Conservation (phyloP, 164 flowering plant species). For the Malania oleifera region DNA sequence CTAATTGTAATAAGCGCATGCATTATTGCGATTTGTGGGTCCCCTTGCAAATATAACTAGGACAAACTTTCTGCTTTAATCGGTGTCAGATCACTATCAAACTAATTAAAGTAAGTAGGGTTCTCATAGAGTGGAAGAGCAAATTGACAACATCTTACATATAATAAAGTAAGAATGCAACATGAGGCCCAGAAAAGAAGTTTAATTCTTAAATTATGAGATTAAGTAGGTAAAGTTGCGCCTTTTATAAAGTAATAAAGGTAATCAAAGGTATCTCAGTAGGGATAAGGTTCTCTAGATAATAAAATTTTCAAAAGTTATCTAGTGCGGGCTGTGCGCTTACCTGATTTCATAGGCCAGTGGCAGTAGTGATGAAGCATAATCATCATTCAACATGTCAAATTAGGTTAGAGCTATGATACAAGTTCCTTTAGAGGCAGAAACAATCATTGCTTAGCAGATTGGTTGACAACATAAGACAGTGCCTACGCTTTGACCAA, state of each 20-base stretch:
- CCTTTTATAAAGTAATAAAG: slow-evolving; percentile 8
- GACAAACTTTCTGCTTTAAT: slow-evolving; percentile 17
- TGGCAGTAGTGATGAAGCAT: background rate
- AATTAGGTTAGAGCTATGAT: slow-evolving; percentile 5
- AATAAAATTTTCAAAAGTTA: background rate
- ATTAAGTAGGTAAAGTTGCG: slow-evolving; percentile 6
- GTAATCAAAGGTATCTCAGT: slow-evolving; percentile 6
- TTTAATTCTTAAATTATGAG: slow-evolving; percentile 3
- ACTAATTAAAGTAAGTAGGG: slow-evolving; percentile 16
- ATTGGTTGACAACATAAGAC: background rate
- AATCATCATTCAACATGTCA: slow-evolving; percentile 6
- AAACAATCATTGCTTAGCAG: slow-evolving; percentile 7
- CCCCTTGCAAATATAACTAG: slow-evolving; percentile 8
- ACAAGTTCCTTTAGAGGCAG: background rate
- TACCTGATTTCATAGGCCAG: background rate
- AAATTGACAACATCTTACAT: slow-evolving; percentile 9
- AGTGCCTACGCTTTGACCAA: background rate
- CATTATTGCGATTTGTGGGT: slow-evolving; percentile 19
- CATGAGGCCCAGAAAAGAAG: slow-evolving; percentile 14
- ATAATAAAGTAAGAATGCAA: slow-evolving; percentile 14
- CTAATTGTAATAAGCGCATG: slow-evolving; percentile 6
- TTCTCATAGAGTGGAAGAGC: slow-evolving; percentile 16
- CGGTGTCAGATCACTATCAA: slow-evolving; percentile 24
- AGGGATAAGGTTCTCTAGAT: slow-evolving; percentile 9
- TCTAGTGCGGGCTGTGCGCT: background rate